A percentile compares a stretch with the other conserved stretches of the same genome.
phyloP scores from a whole-genome alignment of 2,329 filamentous ascomycete species.

The Phaeoacremonium minimum region DNA sequence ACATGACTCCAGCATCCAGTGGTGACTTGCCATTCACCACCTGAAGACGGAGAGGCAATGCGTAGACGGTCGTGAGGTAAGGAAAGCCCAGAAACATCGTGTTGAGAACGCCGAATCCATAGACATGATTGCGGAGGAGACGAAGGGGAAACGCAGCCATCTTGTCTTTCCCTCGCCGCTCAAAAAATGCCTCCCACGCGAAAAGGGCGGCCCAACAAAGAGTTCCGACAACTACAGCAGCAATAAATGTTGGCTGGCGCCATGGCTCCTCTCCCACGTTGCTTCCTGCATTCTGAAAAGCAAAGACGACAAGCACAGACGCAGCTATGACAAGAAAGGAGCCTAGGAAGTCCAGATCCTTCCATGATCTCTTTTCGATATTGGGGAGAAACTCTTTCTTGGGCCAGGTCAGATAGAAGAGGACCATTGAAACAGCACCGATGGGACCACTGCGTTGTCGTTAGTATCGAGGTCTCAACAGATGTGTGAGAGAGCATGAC shows the following conservation, averaged over 20 bases:
- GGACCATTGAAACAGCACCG: slow-evolving; percentile 36
- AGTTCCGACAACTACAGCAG: slow-evolving; percentile 31
- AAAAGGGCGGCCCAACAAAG: slow-evolving; percentile 29
- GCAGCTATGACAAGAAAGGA: slow-evolving; percentile 48
- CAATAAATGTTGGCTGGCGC: slow-evolving; percentile 34
- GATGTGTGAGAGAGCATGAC: slow-evolving; percentile 10
- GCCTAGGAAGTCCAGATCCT: slow-evolving; percentile 48
- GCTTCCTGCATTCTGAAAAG: slow-evolving; percentile 48
- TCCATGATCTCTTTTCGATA: slow-evolving; percentile 36
- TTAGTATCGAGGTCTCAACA: slow-evolving; percentile 7
- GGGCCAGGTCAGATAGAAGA: slow-evolving; percentile 50
- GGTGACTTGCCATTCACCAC: slow-evolving; percentile 42
- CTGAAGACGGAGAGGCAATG: slow-evolving; percentile 45
- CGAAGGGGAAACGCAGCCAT: slow-evolving; percentile 41
- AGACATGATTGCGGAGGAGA: slow-evolving; percentile 42
- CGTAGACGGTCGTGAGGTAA: slow-evolving; percentile 43
- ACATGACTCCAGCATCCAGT: slow-evolving; percentile 43
- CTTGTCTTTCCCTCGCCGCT: slow-evolving; percentile 21
- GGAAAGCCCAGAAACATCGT: slow-evolving; percentile 46
- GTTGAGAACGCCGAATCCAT: slow-evolving; percentile 34
- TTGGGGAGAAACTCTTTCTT: slow-evolving; percentile 30
- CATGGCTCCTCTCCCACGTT: slow-evolving; percentile 28
- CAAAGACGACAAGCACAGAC: slow-evolving; percentile 51
- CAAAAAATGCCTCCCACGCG: slow-evolving; percentile 30
- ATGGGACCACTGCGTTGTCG: slow-evolving; percentile 40